Conservation (phyloP, 1,284 basidiomycete genomes). For the Marasmius tenuissimus region DNA sequence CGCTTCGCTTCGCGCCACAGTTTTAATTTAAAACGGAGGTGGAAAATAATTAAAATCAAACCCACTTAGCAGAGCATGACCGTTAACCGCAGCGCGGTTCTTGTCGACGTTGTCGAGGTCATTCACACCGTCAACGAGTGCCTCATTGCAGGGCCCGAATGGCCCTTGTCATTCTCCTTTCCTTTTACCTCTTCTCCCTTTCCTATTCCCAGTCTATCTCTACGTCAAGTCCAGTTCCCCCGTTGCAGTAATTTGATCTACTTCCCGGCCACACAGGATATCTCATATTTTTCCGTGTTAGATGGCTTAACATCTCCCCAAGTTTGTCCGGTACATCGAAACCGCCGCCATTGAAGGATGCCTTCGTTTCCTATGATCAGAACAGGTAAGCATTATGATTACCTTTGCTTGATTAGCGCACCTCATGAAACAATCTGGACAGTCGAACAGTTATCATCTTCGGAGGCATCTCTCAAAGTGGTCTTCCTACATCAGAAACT, state of each 20-base stretch:
- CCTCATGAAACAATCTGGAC: neutral
- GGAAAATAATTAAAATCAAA: too few species aligned
- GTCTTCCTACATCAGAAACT: slow-evolving; percentile 62
- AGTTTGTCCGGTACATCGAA: slow-evolving; percentile 51
- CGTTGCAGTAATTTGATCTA: slow-evolving; percentile 8
- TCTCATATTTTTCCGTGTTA: slow-evolving; percentile 47
- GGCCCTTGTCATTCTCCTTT: slow-evolving; percentile 26
- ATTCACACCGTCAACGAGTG: too few species aligned
- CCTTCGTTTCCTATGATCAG: slow-evolving; percentile 67
- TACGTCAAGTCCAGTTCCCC: slow-evolving; percentile 19
- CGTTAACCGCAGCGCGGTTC: too few species aligned
- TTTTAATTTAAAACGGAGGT: too few species aligned
- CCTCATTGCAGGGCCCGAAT: slow-evolving; percentile 18
- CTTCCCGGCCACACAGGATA: neutral
- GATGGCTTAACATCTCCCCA: slow-evolving; percentile 70
- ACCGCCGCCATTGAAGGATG: slow-evolving; percentile 67
- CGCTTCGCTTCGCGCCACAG: too few species aligned
- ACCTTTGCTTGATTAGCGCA: neutral
- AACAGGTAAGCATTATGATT: slow-evolving; percentile 34
- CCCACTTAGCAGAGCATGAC: too few species aligned
- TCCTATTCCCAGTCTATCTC: slow-evolving; percentile 36
- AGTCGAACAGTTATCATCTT: slow-evolving; percentile 67
- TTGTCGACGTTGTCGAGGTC: too few species aligned
- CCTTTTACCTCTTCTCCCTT: slow-evolving; percentile 18
- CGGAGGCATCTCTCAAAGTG: slow-evolving; percentile 69